A percentile compares a stretch with the other conserved stretches of the same genome.
These are phyloP conservation scores for Rhizoctonia solani DNA, from an alignment of 1,284 basidiomycete species.

Conservation along the genomic window DNA sequence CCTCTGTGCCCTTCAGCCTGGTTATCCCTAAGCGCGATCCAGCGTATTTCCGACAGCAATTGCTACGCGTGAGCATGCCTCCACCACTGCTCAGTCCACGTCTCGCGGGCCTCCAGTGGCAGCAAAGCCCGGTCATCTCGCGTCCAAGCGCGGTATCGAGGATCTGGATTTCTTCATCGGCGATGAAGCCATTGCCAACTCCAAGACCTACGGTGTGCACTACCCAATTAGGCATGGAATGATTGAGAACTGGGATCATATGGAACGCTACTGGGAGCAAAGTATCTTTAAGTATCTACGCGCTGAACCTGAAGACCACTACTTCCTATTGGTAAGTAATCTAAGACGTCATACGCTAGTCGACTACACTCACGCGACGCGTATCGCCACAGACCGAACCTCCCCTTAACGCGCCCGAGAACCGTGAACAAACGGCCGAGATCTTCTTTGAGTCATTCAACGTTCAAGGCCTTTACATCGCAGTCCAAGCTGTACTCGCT, in stretches of 20 bases:
- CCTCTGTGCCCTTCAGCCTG: conserved; percentile 41
- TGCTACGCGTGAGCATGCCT: conserved; percentile 65
- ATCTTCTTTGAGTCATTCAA: conserved; percentile 99
- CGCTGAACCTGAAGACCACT: conserved; percentile 98
- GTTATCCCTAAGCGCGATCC: conserved; percentile 3
- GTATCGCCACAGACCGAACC: conserved; percentile 80
- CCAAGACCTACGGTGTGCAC: conserved; percentile 92
- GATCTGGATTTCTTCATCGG: conserved; percentile 99
- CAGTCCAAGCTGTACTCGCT: conserved; percentile 98
- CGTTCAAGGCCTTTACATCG: conserved; percentile 97
- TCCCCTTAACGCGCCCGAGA: conserved; percentile 97
- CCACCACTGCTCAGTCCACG: conserved; percentile 55
- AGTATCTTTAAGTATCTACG: conserved; percentile 99
- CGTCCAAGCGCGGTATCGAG: conserved; percentile 96
- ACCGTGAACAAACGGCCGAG: conserved; percentile 98
- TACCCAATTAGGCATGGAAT: conserved; percentile 98
- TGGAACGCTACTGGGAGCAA: conserved; percentile 99
- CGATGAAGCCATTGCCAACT: conserved; percentile 94
- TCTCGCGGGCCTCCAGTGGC: conserved; percentile 56
- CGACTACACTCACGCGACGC: conserved; percentile 9
- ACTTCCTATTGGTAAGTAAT: conserved; percentile 94
- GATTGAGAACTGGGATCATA: conserved; percentile 99
- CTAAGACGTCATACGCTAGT: too few species aligned
- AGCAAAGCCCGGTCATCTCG: conserved; percentile 88
- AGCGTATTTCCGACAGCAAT: conserved; percentile 97